phyloP scores from a whole-genome alignment of 2,329 filamentous ascomycete genomes.

The Tolypocladium endophyticum region DNA sequence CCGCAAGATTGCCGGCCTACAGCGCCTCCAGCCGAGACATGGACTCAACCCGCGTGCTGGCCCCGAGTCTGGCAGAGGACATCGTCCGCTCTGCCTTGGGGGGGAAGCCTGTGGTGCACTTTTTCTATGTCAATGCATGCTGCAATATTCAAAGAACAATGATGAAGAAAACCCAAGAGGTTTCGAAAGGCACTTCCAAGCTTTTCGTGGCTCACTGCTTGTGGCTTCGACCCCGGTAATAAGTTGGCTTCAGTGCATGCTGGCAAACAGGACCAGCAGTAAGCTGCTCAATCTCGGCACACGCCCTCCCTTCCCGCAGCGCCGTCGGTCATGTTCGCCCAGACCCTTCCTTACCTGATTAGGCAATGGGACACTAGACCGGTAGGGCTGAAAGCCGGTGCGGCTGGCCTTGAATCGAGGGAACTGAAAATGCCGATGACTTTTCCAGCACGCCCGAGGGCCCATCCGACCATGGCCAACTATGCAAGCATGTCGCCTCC shows the following conservation, averaged over 20 bases:
- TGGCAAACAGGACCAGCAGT: not conserved
- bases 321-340: not conserved
- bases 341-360: not conserved
- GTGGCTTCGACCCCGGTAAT: not conserved
- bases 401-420: not conserved
- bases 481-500: not conserved
- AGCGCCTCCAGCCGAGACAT: not conserved
- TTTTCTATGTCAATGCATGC: no score
- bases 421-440: not conserved
- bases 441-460: not conserved
- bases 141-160: not conserved
- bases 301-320: not conserved
- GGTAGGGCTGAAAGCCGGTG: not conserved
- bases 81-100: not conserved
- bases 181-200: not conserved
- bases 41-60: not conserved
- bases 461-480: not conserved
- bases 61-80: not conserved
- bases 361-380: not conserved
- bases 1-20: no score
- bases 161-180: not conserved
- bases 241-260: not conserved
- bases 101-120: no score
- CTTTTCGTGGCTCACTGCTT: not conserved
- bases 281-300: not conserved